Evolutionary conservation across 108 stramenopile species (phyloP).

Genomic region (Ochromonas danica): DNA sequence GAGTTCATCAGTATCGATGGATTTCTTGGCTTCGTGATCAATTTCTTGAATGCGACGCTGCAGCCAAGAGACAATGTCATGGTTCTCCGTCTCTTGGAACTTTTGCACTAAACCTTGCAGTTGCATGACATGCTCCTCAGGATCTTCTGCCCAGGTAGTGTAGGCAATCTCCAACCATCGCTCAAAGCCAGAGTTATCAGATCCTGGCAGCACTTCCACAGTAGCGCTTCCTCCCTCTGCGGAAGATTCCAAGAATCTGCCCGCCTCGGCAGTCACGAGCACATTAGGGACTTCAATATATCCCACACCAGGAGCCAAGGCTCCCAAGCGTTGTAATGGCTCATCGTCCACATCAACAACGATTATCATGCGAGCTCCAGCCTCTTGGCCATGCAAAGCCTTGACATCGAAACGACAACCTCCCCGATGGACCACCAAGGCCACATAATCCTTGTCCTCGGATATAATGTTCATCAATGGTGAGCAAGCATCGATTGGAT

Average conservation of each 20-base stretch:
- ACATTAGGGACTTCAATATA: background rate
- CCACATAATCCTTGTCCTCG: background rate
- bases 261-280: background rate
- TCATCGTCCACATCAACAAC: background rate
- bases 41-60: background rate
- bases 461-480: too few species aligned
- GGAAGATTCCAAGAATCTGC: background rate
- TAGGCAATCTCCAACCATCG: constrained; percentile 9
- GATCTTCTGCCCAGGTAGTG: constrained; percentile 3
- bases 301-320: background rate
- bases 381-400: constrained; percentile 23
- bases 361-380: constrained; percentile 24
- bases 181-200: background rate
- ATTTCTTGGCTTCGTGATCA: background rate
- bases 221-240: too few species aligned
- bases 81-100: background rate
- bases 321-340: constrained; percentile 19
- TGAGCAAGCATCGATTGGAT: background rate
- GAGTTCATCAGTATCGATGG: background rate
- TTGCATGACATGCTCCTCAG: background rate
- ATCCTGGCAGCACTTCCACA: background rate
- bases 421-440: constrained; percentile 16
- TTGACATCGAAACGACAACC: constrained; percentile 21
- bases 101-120: constrained; percentile 13
- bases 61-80: constrained; percentile 5